Conservation (phyloP, 2,329 filamentous ascomycete species). For the Phoma sp. region DNA sequence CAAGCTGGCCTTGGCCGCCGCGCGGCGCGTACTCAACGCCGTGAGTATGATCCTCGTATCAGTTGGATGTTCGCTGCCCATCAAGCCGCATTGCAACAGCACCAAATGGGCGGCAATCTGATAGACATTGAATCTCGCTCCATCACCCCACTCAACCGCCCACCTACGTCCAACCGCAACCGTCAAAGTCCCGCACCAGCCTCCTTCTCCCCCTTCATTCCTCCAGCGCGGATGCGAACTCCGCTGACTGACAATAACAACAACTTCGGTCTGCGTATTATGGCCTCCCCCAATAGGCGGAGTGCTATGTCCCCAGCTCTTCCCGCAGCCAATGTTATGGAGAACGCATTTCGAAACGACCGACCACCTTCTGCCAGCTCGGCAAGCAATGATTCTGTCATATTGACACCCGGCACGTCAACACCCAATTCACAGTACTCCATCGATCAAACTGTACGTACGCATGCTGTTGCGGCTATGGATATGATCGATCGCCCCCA, state of each 20-base stretch:
- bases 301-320: constrained; percentile 32
- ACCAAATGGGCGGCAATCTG: constrained; percentile 39
- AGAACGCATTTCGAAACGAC: constrained; percentile 27
- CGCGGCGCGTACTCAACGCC: constrained; percentile 34
- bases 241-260: constrained; percentile 44
- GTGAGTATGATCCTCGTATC: constrained; percentile 51
- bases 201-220: constrained; percentile 45
- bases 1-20: constrained; percentile 36
- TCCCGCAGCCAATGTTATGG: constrained; percentile 21
- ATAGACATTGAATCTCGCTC: constrained; percentile 48
- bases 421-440: constrained; percentile 37
- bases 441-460: constrained; percentile 38
- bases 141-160: constrained; percentile 49
- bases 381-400: constrained; percentile 37
- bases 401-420: constrained; percentile 39
- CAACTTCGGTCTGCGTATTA: constrained; percentile 33
- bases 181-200: constrained; percentile 46
- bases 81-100: constrained; percentile 47
- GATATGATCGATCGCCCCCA: constrained; percentile 50
- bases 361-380: constrained; percentile 40
- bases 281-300: constrained; percentile 43
- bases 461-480: constrained; percentile 35
- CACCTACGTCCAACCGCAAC: constrained; percentile 50
- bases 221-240: constrained; percentile 45
- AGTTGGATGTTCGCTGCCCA: constrained; percentile 53